Evolutionary conservation across 2,329 filamentous ascomycete genomes (phyloP).

Genomic region (Colletotrichum melonis): DNA sequence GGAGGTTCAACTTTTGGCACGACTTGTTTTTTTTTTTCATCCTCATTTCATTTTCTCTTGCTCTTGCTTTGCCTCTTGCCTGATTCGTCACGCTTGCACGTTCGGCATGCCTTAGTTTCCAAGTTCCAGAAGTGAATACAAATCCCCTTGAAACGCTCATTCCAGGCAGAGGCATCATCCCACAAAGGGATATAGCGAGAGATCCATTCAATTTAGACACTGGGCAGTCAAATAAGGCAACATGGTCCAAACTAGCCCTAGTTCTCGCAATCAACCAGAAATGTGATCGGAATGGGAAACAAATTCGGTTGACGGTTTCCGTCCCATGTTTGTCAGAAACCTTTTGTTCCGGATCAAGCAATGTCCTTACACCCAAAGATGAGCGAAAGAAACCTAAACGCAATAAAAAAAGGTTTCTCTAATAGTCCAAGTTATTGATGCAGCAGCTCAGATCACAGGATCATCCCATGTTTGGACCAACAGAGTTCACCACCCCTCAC

Average conservation of each 20-base stretch:
- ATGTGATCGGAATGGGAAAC: neutral
- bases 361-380: neutral
- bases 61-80: neutral
- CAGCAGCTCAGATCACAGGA: slow-evolving; percentile 32
- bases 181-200: neutral
- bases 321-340: slow-evolving; percentile 18
- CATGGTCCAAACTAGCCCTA: neutral
- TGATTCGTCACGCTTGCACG: neutral
- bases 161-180: neutral
- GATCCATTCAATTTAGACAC: neutral
- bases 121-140: neutral
- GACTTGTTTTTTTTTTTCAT: neutral
- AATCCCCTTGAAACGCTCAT: neutral
- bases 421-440: neutral
- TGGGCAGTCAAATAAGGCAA: neutral
- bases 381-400: neutral
- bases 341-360: neutral
- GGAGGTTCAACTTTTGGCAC: neutral
- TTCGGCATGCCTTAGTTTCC: neutral
- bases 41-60: neutral
- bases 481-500: slow-evolving; percentile 1
- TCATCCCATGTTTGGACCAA: slow-evolving; percentile 23
- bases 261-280: neutral
- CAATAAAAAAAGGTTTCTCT: neutral
- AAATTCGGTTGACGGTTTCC: neutral